Evolutionary conservation across 805 yeast species (phyloP), one percentile per base, ranked within the genome.

Genomic region (Wickerhamomyces rabaulensis): DNA sequence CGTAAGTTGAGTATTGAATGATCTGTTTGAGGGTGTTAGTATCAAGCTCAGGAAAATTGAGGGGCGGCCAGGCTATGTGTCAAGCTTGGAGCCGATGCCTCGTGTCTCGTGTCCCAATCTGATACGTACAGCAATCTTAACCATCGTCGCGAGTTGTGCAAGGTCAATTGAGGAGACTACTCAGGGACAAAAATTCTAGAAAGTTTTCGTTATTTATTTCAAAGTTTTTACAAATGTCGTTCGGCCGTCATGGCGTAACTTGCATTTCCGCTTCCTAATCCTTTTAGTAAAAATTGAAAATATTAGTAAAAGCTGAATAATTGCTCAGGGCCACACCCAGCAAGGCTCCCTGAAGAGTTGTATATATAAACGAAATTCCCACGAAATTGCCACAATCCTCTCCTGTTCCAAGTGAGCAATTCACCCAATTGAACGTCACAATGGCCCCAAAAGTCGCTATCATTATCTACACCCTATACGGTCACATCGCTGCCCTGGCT

Each of bases 1-100:
- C 90, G 71, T 86, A 88, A 55, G 84, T 65, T 35, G 96, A 83
- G 76, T 89, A 89, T 64, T 82, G 79, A 65, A 89, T 74, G 54
- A 89, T 82, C 31, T 27, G 10, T 25, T 25, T 9, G 3, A 9
- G 10, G 27, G 27, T 9, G 27, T 25, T 25, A 25, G 27, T 25
- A 3, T 25, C 12, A 9, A 25, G 27, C 27, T 9, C 12, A 3
- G 12, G 10, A 9, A 25, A 25, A 22, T 22, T 22, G 23, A 8
- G 8, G 8, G 23, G 8, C 5, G 8, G 23, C 8, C 8, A 22
- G 23, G 27, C 9, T 25, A 8, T 38, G 29, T 21, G n/a, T 22
- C 17, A 9, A 15, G 7, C 15, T 21, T 6, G 10, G 17, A 38
- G 26, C 23, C 12, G 19, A 38, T n/a, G n/a, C n/a, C n/a, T n/a